Conservation (phyloP, 2,329 filamentous ascomycete species). For the Samsoniella hepiali region DNA sequence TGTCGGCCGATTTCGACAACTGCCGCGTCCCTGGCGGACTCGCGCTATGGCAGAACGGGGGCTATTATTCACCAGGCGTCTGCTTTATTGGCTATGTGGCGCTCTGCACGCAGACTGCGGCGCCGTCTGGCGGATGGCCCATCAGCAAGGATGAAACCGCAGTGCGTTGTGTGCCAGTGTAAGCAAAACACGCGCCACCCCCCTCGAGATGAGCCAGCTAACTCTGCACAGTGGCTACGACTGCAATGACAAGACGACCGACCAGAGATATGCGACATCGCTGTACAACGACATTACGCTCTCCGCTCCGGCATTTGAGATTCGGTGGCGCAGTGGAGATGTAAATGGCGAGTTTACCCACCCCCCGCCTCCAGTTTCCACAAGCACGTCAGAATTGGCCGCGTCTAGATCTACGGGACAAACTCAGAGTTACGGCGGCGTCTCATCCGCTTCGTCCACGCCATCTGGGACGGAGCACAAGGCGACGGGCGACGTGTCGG, state of each 20-base stretch:
- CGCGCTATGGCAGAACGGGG: conserved; percentile 26
- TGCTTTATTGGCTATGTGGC: conserved; percentile 30
- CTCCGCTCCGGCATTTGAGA: conserved; percentile 31
- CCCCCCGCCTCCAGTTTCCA: not conserved
- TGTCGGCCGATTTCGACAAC: conserved; percentile 23
- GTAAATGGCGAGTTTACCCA: conserved; percentile 9
- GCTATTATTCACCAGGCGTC: conserved; percentile 31
- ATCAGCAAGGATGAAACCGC: conserved; percentile 27
- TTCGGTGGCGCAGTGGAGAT: conserved; percentile 28
- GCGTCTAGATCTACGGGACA: not conserved
- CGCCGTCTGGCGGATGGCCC: conserved; percentile 22
- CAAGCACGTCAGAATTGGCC: not conserved
- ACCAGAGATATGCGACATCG: conserved; percentile 25
- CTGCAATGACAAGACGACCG: conserved; percentile 23
- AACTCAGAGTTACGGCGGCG: not conserved
- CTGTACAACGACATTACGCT: conserved; percentile 24
- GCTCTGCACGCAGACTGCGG: conserved; percentile 26
- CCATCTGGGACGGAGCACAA: not conserved
- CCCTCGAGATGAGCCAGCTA: not conserved
- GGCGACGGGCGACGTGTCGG: not conserved
- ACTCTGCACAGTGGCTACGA: conserved; percentile 22
- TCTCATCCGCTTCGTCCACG: not conserved
- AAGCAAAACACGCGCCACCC: conserved; percentile 16
- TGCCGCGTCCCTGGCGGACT: conserved; percentile 26
- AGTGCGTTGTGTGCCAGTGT: conserved; percentile 28